Evolutionary conservation across 148 eudicot species (phyloP), one percentile per base, ranked within the genome.

Genomic region (Rhododendron ovatum): DNA sequence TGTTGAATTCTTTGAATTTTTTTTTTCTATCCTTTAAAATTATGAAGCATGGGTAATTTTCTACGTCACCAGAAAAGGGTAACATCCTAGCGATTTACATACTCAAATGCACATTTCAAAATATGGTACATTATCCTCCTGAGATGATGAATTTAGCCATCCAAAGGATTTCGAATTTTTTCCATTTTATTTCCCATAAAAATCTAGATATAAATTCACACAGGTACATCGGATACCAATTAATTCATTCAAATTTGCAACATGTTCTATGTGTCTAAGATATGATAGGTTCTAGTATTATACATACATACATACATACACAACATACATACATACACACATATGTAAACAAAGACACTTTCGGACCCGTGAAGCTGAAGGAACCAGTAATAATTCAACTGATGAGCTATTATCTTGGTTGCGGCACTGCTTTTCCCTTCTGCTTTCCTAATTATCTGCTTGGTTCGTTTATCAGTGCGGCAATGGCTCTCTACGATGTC

Each of bases 401-500:
- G 28, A 59, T 41, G 15, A 48, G 18, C 17, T 33, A 74, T 28
- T 37, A 69, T 30, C 24, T 76, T 75, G 53, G 71, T 51, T 53
- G 69, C 15, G 13, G 33, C 15, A 4, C 51, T 76, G 28, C 30
- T 74, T 53, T 55, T 45, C 77, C 17, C 41, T 82, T 28, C 18
- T 71, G 13, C 71, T 78, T 43, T 35, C 28, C 82, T 86, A 26
- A 88, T 55, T 59, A 43, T 37, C 55, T 51, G 20, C 73, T 45
- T 63, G 22, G 86, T 88, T 86, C 5, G 37, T 71, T 47, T 84
- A 78, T 33, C 88, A 96, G 98, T 87, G 93, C 98, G 51, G 91
- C 98, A 12, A 93, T 96, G 98, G 98, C 95, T 20, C 94, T 96
- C 88, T 93, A 86, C 77, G 98, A 96, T 84, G 95, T 92, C 33